Evolutionary conservation across 768 basidiomycete species (phyloP).

Genomic region (Exsudoporus frostii): DNA sequence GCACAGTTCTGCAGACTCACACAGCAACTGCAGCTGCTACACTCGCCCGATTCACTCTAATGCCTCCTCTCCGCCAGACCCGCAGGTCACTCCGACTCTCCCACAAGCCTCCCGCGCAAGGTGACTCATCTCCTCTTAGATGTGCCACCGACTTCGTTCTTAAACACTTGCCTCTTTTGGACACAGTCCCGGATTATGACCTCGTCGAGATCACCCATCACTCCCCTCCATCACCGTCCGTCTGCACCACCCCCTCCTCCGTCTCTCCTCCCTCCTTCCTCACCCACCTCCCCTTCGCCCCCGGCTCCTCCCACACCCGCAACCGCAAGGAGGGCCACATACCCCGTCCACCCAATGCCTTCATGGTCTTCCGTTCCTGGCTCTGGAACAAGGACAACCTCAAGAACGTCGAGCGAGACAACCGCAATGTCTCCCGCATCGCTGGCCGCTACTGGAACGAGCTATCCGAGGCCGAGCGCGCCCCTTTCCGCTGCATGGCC

Average conservation of each 20-base stretch:
- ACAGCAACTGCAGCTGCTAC: conserved; percentile 1
- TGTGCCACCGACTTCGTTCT: conserved; percentile 25
- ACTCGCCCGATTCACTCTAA: conserved; percentile 7
- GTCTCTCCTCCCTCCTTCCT: conserved; percentile 16
- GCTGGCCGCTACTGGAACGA: conserved; percentile 68
- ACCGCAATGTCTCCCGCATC: conserved; percentile 70
- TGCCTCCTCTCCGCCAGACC: conserved; percentile 33
- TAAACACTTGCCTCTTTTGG: conserved; percentile 36
- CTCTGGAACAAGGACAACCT: conserved; percentile 51
- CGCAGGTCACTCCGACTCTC: conserved; percentile 47
- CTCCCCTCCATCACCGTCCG: conserved; percentile 17
- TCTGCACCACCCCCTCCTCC: conserved; percentile 13
- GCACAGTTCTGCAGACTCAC: conserved; percentile 5
- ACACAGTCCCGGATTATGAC: conserved; percentile 28
- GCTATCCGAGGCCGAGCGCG: conserved; percentile 45
- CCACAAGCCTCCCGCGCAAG: conserved; percentile 35
- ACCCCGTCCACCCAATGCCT: conserved; percentile 80
- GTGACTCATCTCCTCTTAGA: conserved; percentile 22
- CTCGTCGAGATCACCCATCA: conserved; percentile 2
- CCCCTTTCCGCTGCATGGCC: conserved; percentile 46
- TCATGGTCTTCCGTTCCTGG: conserved; percentile 77
- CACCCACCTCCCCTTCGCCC: conserved; percentile 27
- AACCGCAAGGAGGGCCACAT: conserved; percentile 50
- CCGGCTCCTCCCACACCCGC: conserved; percentile 40
- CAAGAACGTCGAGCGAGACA: conserved; percentile 58